phyloP scores from a whole-genome alignment of 495 filamentous ascomycete genomes.

The Tetracladium setigerum region DNA sequence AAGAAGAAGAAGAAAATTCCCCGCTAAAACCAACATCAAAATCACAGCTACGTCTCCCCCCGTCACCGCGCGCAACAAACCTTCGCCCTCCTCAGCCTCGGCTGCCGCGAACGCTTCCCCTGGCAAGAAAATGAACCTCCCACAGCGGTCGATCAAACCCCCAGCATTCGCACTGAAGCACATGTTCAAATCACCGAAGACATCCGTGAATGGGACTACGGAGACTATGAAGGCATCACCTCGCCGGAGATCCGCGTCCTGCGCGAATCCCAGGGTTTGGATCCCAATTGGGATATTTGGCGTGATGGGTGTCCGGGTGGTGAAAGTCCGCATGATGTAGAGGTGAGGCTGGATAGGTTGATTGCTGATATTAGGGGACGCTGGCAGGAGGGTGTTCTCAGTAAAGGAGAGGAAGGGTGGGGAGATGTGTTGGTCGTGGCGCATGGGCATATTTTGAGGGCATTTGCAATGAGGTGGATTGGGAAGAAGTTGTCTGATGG shows the following conservation, averaged over 20 bases:
- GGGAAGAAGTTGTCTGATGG: constrained; percentile 58
- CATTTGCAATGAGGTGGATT: constrained; percentile 86
- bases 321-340: constrained; percentile 57
- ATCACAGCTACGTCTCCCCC: constrained; percentile 77
- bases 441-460: constrained; percentile 83
- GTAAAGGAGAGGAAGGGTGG: constrained; percentile 5
- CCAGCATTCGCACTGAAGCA: constrained; percentile 31
- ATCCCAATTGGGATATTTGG: constrained; percentile 74
- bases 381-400: constrained; percentile 45
- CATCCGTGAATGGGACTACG: constrained; percentile 93
- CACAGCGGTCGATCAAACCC: constrained; percentile 20
- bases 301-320: constrained; percentile 66
- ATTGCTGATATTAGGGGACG: constrained; percentile 63
- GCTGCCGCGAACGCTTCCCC: constrained; percentile 32
- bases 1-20: too few relatives aligned
- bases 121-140: constrained; percentile 35
- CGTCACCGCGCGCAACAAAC: constrained; percentile 80
- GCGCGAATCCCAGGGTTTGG: constrained; percentile 51
- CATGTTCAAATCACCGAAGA: constrained; percentile 63
- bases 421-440: constrained; percentile 58
- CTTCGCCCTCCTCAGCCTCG: constrained; percentile 71
- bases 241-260: constrained; percentile 57
- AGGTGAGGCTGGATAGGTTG: constrained; percentile 59
- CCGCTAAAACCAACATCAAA: too few relatives aligned
- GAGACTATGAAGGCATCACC: constrained; percentile 88